Conservation (phyloP, 2,329 filamentous ascomycete genomes). For the Penicillium psychrosexuale region DNA sequence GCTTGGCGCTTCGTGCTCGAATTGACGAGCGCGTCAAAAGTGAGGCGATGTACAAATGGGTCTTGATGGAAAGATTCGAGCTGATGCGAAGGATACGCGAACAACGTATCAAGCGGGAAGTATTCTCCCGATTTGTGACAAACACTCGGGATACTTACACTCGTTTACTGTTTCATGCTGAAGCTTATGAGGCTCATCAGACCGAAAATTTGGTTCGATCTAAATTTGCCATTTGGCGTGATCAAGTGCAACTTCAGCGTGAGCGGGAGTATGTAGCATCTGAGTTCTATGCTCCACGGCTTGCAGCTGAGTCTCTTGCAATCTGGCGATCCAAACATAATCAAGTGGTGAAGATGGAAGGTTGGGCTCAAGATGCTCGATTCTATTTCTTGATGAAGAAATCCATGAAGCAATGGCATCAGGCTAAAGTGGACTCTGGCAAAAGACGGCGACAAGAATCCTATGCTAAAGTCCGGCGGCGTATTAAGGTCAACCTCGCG, state of each 20-base stretch:
- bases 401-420: conserved; percentile 52
- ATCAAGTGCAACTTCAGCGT: conserved; percentile 38
- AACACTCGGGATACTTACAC: conserved; percentile 39
- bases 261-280: conserved; percentile 42
- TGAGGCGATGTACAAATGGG: conserved; percentile 60
- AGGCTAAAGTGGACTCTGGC: conserved; percentile 49
- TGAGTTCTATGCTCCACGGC: conserved; percentile 44
- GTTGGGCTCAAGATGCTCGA: conserved; percentile 54
- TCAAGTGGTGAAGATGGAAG: conserved; percentile 48
- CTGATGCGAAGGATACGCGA: conserved; percentile 42
- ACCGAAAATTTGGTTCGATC: conserved; percentile 34
- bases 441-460: conserved; percentile 54
- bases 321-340: conserved; percentile 39
- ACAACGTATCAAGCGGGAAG: conserved; percentile 39
- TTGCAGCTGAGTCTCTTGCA: conserved; percentile 40
- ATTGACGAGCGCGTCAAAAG: conserved; percentile 56
- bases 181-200: conserved; percentile 33
- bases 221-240: conserved; percentile 38
- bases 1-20: conserved; percentile 49
- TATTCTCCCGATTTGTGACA: conserved; percentile 41
- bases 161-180: conserved; percentile 37
- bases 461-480: conserved; percentile 54
- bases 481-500: conserved; percentile 54
- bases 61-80: conserved; percentile 49
- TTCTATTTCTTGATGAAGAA: conserved; percentile 56